Percentiles rank a stretch among this genome's conserved stretches.
Conservation (phyloP, 2,329 filamentous ascomycete genomes). For the Fusarium ambrosium region DNA sequence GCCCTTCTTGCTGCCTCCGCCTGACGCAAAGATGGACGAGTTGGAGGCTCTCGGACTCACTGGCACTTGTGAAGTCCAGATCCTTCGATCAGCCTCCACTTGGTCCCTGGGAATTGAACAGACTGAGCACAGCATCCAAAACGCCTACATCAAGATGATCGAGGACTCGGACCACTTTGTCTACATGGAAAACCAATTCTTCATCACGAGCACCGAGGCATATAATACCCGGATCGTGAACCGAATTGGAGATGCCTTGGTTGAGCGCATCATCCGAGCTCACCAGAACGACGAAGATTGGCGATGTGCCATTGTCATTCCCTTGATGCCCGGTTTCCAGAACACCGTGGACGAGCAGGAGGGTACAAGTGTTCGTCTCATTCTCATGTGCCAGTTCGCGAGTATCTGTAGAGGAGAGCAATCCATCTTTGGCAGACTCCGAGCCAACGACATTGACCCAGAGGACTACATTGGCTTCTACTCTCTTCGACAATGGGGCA, state of each 20-base stretch:
- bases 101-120: constrained; percentile 94
- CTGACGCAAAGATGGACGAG: constrained; percentile 89
- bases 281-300: constrained; percentile 88
- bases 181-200: constrained; percentile 99
- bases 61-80: constrained; percentile 96
- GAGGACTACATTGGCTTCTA: constrained; percentile 98
- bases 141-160: constrained; percentile 94
- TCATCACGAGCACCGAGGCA: constrained; percentile 92
- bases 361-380: constrained; percentile 92
- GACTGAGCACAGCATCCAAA: constrained; percentile 95
- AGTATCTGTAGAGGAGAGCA: constrained; percentile 94
- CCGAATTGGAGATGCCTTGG: constrained; percentile 92
- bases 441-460: constrained; percentile 85
- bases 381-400: constrained; percentile 96
- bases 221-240: constrained; percentile 91
- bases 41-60: constrained; percentile 89
- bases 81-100: constrained; percentile 87
- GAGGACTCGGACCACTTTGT: constrained; percentile 96
- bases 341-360: constrained; percentile 95
- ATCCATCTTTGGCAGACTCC: constrained; percentile 90
- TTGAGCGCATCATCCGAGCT: constrained; percentile 90
- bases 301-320: constrained; percentile 91
- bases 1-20: constrained; percentile 91
- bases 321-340: constrained; percentile 98
- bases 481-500: constrained; percentile 91